Evolutionary conservation across 768 basidiomycete species (phyloP), one percentile per base, ranked within the genome.

Genomic region (Kwoniella heveanensis): DNA sequence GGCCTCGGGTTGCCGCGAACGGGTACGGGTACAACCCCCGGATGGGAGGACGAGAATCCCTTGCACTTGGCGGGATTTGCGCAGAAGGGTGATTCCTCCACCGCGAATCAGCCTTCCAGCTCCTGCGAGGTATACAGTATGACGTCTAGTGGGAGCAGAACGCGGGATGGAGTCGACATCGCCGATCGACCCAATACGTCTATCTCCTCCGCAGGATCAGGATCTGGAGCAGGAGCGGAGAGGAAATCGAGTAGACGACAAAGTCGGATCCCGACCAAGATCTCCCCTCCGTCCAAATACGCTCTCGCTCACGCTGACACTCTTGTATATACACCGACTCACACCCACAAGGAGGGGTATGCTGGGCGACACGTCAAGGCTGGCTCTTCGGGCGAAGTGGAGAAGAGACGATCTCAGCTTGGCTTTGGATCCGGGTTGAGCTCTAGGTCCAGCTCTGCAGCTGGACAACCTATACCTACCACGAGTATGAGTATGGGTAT

Each of bases 41-140:
- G 53, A 32, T 54, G 51, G 61, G 54, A 49, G 30, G 54, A 62
- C 15, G 39, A 44, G 39, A 44, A 44, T 19, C 39, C 39, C 10
- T 44, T 44, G 15, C 4, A 19, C 4, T n/a, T n/a, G n/a, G n/a
- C n/a, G n/a, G 39, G 26, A 4, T 55, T 22, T n/a, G 19, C 27
- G 17, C 19, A 30, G 36, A 19, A 15, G 54, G n/a, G n/a, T n/a
- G n/a, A n/a, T n/a, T n/a, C n/a, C n/a, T n/a, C n/a, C n/a, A n/a
- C n/a, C 8, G 24, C n/a, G 21, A 26, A 48, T 26, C 2, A 9
- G 48, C 12, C 56, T 39, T 39, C 15, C 25, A 24, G 44, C 27
- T 24, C 36, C 4, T 36, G 7, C 32, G 32, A 36, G 32, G 32
- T n/a, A n/a, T n/a, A n/a, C n/a, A n/a, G n/a, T n/a, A n/a, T n/a